Base-by-base conservation (phyloP, 2,329 filamentous ascomycete genomes). In the Colletotrichum chlorophyti region DNA sequence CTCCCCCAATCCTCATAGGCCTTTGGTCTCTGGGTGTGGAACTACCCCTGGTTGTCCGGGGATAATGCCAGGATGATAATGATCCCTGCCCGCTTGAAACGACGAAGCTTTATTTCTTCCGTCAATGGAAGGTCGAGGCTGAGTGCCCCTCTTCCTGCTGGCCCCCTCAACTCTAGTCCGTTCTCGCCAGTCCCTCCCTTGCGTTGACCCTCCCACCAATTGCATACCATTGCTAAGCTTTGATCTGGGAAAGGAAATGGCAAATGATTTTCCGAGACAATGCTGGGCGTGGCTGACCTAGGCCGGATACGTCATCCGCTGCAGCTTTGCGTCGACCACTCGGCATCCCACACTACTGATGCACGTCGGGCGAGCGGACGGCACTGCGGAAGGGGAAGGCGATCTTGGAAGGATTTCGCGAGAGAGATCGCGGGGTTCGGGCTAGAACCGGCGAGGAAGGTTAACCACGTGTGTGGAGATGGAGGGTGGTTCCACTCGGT, bases 301-400 rank as follows among this genome's bases (percentile, higher is more conserved):
- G n/a, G n/a, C n/a, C n/a, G n/a, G n/a, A n/a, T 31, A 19, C 32
- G 23, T 38, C 15, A 21, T 38, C 23, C 6, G 11, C 9, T 48
- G 32, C 17, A 46, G 42, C 26, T 46, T n/a, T n/a, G n/a, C n/a
- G n/a, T n/a, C n/a, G n/a, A n/a, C n/a, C n/a, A n/a, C 27, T 32
- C n/a, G 15, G 21, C 35, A 38, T n/a, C n/a, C 35, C 27, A 23
- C 42, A 15, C 21, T 32, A 15, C 21, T 34, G 10, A 14, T 48
- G 54, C 49, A 31, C 15, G 35, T n/a, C 49, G 55, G 55, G 35
- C 37, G 43, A 59, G 19, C 43, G 43, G 51, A 59, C 55, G 51
- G 51, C 51, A 43, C 12, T 35, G 38, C n/a, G n/a, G n/a, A n/a
- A n/a, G 11, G 21, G 17, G 32, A 23, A 29, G 46, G 21, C 11